A percentile compares a stretch with the other conserved stretches of the same genome.
Evolutionary conservation across 2,329 filamentous ascomycete genomes (phyloP).

Genomic region (Neocucurbitaria cava): DNA sequence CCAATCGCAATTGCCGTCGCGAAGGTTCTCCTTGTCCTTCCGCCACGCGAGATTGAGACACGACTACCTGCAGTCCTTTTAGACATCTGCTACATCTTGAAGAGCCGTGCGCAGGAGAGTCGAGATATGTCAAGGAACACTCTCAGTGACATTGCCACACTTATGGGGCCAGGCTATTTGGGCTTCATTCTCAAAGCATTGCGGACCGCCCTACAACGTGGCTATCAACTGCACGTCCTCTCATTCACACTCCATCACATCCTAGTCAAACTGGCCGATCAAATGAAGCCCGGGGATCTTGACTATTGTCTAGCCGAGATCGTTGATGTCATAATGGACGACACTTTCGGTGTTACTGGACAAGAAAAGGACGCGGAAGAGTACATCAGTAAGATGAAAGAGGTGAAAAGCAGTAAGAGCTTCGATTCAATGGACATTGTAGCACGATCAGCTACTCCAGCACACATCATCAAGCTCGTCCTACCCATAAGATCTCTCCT

Average conservation of each 20-base stretch:
- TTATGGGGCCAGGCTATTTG: slow-evolving; percentile 83
- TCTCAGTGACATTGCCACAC: slow-evolving; percentile 78
- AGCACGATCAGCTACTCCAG: slow-evolving; percentile 80
- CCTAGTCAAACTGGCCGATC: slow-evolving; percentile 75
- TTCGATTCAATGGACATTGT: slow-evolving; percentile 97
- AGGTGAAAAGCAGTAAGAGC: slow-evolving; percentile 97
- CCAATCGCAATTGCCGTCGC: slow-evolving; percentile 88
- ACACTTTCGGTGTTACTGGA: slow-evolving; percentile 90
- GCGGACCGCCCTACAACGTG: slow-evolving; percentile 78
- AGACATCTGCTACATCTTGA: slow-evolving; percentile 90
- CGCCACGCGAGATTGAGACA: slow-evolving; percentile 73
- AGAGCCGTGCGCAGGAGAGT: slow-evolving; percentile 86
- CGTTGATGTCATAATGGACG: slow-evolving; percentile 90
- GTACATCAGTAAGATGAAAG: slow-evolving; percentile 94
- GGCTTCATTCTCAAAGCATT: slow-evolving; percentile 94
- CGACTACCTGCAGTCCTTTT: slow-evolving; percentile 84
- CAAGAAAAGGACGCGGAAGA: slow-evolving; percentile 98
- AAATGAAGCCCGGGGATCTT: slow-evolving; percentile 80
- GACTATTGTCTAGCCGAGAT: slow-evolving; percentile 85
- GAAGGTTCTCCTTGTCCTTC: slow-evolving; percentile 83
- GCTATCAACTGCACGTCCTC: slow-evolving; percentile 92
- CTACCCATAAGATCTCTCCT: slow-evolving; percentile 79
- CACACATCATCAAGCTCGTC: slow-evolving; percentile 75
- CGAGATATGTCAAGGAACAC: slow-evolving; percentile 91
- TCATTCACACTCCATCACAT: slow-evolving; percentile 96